A percentile compares a stretch with the other conserved stretches of the same genome.
Evolutionary conservation across 805 yeast genomes (phyloP).

Genomic region (baker's yeast (Saccharomyces cerevisiae)): DNA sequence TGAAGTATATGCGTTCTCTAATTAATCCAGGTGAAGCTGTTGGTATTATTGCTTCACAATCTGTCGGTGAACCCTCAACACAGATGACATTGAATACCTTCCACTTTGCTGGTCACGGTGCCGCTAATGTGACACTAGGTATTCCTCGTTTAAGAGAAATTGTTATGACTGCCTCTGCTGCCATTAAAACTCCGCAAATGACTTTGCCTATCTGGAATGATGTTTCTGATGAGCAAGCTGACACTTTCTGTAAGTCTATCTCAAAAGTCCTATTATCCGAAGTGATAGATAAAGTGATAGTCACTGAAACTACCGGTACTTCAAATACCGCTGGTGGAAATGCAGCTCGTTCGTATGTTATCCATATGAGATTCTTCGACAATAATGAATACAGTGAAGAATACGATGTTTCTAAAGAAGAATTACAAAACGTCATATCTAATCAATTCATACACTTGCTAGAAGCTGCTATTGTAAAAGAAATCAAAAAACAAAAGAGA

Average conservation of each 20-base stretch:
- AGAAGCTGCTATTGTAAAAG: slow-evolving; percentile 68
- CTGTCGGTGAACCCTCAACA: slow-evolving; percentile 98
- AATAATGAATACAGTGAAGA: slow-evolving; percentile 71
- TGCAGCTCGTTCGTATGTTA: slow-evolving; percentile 61
- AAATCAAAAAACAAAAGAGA: slow-evolving; percentile 68
- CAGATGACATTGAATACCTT: slow-evolving; percentile 96
- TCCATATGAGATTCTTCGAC: slow-evolving; percentile 69
- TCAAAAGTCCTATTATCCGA: slow-evolving; percentile 81
- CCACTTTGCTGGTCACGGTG: slow-evolving; percentile 99
- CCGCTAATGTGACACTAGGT: slow-evolving; percentile 98
- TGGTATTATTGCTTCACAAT: slow-evolving; percentile 96
- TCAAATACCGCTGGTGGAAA: slow-evolving; percentile 35
- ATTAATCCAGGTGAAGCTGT: slow-evolving; percentile 96
- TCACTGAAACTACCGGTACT: slow-evolving; percentile 79
- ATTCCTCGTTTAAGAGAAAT: slow-evolving; percentile 99
- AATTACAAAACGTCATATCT: slow-evolving; percentile 63
- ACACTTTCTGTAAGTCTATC: slow-evolving; percentile 83
- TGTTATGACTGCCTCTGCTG: slow-evolving; percentile 95
- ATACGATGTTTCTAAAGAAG: slow-evolving; percentile 77
- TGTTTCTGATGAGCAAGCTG: slow-evolving; percentile 81
- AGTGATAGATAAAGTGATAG: slow-evolving; percentile 75
- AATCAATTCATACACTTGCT: slow-evolving; percentile 58
- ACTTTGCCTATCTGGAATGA: slow-evolving; percentile 74
- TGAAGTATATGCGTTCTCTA: slow-evolving; percentile 93
- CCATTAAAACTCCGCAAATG: slow-evolving; percentile 98